Evolutionary conservation across 805 yeast genomes (phyloP).

Genomic region (Candida ovalis): DNA sequence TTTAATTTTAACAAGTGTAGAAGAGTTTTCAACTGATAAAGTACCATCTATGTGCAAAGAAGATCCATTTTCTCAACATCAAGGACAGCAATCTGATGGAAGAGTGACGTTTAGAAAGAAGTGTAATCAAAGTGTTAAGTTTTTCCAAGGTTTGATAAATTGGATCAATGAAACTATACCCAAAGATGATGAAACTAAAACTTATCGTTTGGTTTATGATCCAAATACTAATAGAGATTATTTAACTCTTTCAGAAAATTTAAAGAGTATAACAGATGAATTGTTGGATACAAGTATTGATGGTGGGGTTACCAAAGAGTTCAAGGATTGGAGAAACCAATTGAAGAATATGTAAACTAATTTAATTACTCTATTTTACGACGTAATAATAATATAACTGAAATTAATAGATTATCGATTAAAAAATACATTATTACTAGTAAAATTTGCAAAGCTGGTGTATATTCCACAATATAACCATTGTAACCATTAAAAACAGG

Average conservation of each 20-base stretch:
- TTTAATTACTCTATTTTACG: too few species aligned
- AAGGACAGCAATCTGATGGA: constrained; percentile 20
- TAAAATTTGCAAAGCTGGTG: not conserved
- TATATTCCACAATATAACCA: not conserved
- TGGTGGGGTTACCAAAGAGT: constrained; percentile 41
- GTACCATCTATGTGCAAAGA: constrained; percentile 67
- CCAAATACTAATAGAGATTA: constrained; percentile 48
- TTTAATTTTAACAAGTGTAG: constrained; percentile 61
- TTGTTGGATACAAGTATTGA: constrained; percentile 36
- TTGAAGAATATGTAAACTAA: constrained; percentile 3
- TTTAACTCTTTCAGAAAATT: constrained; percentile 43
- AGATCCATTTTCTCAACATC: constrained; percentile 35
- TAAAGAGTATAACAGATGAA: constrained; percentile 26
- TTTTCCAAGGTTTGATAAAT: constrained; percentile 80
- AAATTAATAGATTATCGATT: too few species aligned
- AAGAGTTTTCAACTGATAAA: constrained; percentile 72
- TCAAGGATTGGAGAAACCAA: constrained; percentile 50
- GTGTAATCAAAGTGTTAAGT: constrained; percentile 76
- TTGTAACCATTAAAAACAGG: not conserved
- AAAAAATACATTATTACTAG: not conserved
- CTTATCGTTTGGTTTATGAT: constrained; percentile 55
- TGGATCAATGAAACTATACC: constrained; percentile 66
- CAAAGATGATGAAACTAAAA: constrained; percentile 43
- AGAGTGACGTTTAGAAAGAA: constrained; percentile 43
- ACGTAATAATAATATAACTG: too few species aligned